Evolutionary conservation across 2,329 filamentous ascomycete species (phyloP), one percentile per base, ranked within the genome.

Genomic region (Calonectria hongkongensis): DNA sequence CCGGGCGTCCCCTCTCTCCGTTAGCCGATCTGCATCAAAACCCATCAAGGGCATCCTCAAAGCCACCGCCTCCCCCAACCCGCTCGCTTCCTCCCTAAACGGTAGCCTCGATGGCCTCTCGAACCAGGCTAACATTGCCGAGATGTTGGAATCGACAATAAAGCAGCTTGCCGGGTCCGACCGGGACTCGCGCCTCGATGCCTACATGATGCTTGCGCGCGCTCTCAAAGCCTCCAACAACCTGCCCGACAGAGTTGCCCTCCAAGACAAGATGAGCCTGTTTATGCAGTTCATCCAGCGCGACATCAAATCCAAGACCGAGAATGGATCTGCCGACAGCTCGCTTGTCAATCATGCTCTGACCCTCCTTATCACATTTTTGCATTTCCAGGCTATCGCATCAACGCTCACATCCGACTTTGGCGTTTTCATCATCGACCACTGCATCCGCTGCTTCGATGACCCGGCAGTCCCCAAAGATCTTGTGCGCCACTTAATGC

Each of bases 111-210:
- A 84, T 78, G 80, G 80, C 30, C 73, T 79, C 47, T 75, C 80
- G 75, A 84, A 73, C 70, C 81, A 77, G 82, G 87, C 89, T 54
- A 92, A 90, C 47, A 92, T 98, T 70, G 89, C 90, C 75, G 92
- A 92, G 78, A 97, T 98, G 93, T 86, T 98, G 75, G 94, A 98
- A 78, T 97, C 95, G 0, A 92, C 95, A 6, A 89, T 95, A 43
- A 93, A 94, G 83, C 94, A 97, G 84, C 89, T 99, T 60, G 94
- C 93, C 45, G 92, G 94, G 27, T 87, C 91, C 36, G 94, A 95
- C 76, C 89, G 93, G 66, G 90, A 92, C 70, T 92, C 91, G 15
- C 93, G 93, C 76, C 84, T 97, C 39, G 97, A 99, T 85, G 95
- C 96, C 62, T 98, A 99, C 80, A 92, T 93, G 81, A 94, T 94